Conservation (phyloP, 2,329 filamentous ascomycete genomes). For the Bisporella sp. region DNA sequence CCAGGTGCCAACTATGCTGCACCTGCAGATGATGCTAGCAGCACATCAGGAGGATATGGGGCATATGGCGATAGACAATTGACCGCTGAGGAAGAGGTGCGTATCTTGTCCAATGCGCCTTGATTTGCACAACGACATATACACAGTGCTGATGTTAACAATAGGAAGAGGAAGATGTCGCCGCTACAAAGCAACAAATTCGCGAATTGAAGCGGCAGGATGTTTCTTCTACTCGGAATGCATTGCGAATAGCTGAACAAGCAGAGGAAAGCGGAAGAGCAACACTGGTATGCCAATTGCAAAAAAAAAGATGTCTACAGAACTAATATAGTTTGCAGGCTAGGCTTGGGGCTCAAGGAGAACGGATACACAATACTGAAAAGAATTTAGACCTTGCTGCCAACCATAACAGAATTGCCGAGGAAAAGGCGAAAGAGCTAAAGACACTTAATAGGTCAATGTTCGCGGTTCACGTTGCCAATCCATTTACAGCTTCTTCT, state of each 20-base stretch:
- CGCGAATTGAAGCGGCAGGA: conserved; percentile 71
- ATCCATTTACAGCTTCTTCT: conserved; percentile 68
- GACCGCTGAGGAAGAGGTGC: conserved; percentile 60
- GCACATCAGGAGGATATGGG: conserved; percentile 30
- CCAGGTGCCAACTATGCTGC: conserved; percentile 21
- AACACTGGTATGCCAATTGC: conserved; percentile 34
- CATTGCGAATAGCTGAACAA: conserved; percentile 59
- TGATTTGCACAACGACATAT: too few relatives aligned
- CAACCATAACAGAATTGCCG: conserved; percentile 69
- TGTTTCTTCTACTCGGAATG: conserved; percentile 64
- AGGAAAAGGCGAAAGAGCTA: conserved; percentile 75
- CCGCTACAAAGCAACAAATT: conserved; percentile 68
- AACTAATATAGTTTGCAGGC: conserved; percentile 44
- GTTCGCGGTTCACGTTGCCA: conserved; percentile 76
- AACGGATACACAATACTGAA: conserved; percentile 76
- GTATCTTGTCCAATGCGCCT: too few relatives aligned
- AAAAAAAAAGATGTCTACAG: neutral
- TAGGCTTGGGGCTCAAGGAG: conserved; percentile 69
- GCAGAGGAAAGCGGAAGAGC: conserved; percentile 64
- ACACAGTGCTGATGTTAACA: too few relatives aligned
- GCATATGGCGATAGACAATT: conserved; percentile 66
- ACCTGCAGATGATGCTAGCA: conserved; percentile 10
- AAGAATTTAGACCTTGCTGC: conserved; percentile 72
- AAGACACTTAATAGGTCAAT: conserved; percentile 84
- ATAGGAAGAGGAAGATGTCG: conserved; percentile 61